Evolutionary conservation across 148 eudicot genomes (phyloP).

Genomic region (Vaccinium darrowii): DNA sequence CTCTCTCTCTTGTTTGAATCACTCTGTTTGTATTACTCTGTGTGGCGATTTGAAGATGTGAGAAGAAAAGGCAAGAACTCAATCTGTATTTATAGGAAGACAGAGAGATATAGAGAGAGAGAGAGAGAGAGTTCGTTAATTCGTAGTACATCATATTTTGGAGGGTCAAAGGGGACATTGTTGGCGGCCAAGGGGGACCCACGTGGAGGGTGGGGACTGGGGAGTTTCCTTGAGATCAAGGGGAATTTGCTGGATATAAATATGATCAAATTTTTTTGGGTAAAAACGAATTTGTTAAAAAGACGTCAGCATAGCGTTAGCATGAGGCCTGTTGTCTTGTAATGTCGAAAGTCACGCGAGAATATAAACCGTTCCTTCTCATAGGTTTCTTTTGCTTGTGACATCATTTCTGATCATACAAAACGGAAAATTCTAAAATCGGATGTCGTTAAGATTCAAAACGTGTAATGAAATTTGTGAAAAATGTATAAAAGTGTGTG

Average conservation of each 20-base stretch:
- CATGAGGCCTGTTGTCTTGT: constrained; percentile 12
- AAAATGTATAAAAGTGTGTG: too few relatives aligned
- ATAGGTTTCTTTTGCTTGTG: neutral
- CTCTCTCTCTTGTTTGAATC: neutral
- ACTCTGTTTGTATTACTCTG: neutral
- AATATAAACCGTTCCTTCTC: neutral
- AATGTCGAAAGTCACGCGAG: neutral
- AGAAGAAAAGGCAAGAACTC: neutral
- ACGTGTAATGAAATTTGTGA: too few relatives aligned
- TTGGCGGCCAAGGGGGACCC: constrained; percentile 14
- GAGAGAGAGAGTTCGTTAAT: neutral
- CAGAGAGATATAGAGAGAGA: neutral
- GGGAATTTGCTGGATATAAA: neutral
- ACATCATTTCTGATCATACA: neutral
- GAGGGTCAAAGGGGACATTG: constrained; percentile 18
- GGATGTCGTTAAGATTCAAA: too few relatives aligned
- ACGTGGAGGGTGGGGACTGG: neutral
- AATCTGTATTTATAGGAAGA: constrained; percentile 19
- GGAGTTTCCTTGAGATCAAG: neutral
- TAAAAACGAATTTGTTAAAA: too few relatives aligned
- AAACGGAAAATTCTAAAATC: too few relatives aligned
- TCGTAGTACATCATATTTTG: neutral
- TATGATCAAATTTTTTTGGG: neutral
- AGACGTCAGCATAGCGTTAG: constrained; percentile 16
- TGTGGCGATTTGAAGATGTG: neutral